Conservation (phyloP, 2,329 filamentous ascomycete genomes). For the Fusarium zealandicum region DNA sequence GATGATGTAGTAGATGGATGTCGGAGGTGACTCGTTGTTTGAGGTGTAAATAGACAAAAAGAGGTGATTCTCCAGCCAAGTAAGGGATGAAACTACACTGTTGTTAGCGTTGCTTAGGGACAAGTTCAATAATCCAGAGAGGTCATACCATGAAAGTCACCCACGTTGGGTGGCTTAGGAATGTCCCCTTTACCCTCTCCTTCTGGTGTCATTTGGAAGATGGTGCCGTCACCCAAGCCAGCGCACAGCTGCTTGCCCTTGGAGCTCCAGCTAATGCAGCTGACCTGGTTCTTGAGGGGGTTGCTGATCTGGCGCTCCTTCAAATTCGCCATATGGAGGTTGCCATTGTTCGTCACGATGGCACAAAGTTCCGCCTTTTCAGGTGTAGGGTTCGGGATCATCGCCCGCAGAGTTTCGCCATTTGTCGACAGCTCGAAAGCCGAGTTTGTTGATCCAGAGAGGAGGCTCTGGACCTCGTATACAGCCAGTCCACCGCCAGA, state of each 20-base stretch:
- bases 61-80: constrained; percentile 87
- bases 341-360: constrained; percentile 79
- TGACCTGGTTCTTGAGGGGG: constrained; percentile 75
- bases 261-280: constrained; percentile 88
- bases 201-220: constrained; percentile 82
- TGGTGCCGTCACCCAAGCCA: constrained; percentile 80
- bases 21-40: constrained; percentile 62
- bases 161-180: constrained; percentile 74
- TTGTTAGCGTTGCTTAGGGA: constrained; percentile 7
- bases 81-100: constrained; percentile 73
- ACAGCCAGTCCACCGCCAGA: constrained; percentile 81
- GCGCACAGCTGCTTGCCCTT: constrained; percentile 93
- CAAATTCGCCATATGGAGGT: constrained; percentile 84
- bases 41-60: constrained; percentile 84
- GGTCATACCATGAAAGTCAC: constrained; percentile 70
- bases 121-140: not conserved
- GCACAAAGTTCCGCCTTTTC: constrained; percentile 79
- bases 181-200: constrained; percentile 80
- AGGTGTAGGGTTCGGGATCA: constrained; percentile 81
- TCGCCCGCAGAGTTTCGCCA: constrained; percentile 72
- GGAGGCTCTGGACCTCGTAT: constrained; percentile 76
- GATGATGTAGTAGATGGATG: constrained; percentile 81
- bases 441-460: constrained; percentile 70
- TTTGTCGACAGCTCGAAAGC: constrained; percentile 81
- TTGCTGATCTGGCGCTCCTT: constrained; percentile 70